Base-by-base conservation (phyloP, 306 rosid species). In the Neltuma alba region DNA sequence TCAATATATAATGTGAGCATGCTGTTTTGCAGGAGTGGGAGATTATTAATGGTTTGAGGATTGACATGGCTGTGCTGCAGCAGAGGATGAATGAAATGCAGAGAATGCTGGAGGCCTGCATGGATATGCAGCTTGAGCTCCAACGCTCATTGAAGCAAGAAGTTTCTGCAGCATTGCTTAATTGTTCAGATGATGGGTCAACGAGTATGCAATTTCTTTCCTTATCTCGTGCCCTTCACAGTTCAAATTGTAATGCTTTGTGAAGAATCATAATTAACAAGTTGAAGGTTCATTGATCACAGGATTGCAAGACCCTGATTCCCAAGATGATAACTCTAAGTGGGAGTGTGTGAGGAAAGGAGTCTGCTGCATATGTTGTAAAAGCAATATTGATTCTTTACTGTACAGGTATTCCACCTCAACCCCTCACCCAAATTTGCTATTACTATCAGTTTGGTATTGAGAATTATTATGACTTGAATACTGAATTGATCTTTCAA, bases 71-170 rank as follows among this genome's bases (percentile, higher is more conserved):
- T 54, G 85, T 91, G 80, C 89, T 96, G 30, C 97, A 93, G 72
- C 93, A 93, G 75, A 90, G 94, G 88, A 90, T 96, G 99, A 87
- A 91, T 82, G 89, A 86, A 74, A 88, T 96, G 87, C 98, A 93
- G 81, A 89, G 88, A 76, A 96, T 90, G 97, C 80, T 96, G 65
- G 99, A 93, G 85, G 87, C 99, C 57, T 96, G 99, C 86, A 93
- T 96, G 99, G 99, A 96, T 83, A 93, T 96, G 98, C 99, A 96
- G 87, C 93, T 91, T 40, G 98, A 96, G 89, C 75, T 96, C 92
- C 99, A 96, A 80, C 94, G 96, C 52, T 91, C 98, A 13, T 89
- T 96, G 44, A 87, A 86, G 71, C 97, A 96, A 85, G 99, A 96
- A 89, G 99, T 96, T 72, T 93, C 99, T 78, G 93, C 95, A 62